Conservation (phyloP, 768 basidiomycete species). For the Lactarius sp. region DNA sequence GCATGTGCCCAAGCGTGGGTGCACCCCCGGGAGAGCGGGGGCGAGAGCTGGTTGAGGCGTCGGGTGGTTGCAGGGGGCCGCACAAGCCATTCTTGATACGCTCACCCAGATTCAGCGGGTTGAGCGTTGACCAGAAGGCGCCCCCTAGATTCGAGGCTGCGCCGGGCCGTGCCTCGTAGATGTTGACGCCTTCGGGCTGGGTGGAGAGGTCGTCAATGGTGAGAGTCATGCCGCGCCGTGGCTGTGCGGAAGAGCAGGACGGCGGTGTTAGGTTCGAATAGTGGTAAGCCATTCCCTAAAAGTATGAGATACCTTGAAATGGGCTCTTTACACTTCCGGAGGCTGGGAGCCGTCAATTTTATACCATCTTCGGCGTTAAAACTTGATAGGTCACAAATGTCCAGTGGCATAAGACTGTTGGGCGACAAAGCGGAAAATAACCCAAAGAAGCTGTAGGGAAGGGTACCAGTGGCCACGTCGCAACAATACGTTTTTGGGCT, state of each 20-base stretch:
- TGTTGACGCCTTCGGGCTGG: not conserved
- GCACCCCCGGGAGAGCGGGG: not conserved
- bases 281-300: not conserved
- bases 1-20: not conserved
- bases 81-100: not conserved
- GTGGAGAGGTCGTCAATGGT: not conserved
- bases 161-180: not conserved
- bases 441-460: not conserved
- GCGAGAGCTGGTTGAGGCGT: not conserved
- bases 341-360: not conserved
- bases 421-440: not conserved
- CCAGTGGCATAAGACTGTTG: not conserved
- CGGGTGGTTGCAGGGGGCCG: not conserved
- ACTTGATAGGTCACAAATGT: not conserved
- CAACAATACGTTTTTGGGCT: too few species aligned
- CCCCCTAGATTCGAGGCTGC: not conserved
- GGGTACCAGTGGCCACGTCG: too few species aligned
- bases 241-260: not conserved
- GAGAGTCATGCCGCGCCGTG: not conserved
- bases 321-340: not conserved
- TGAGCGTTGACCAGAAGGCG: not conserved
- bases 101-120: not conserved
- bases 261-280: not conserved
- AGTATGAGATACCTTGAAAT: not conserved
- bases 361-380: not conserved